Percentiles rank a stretch among this genome's conserved stretches.
These are phyloP conservation scores for Citrullus colocynthis DNA, from an alignment of 306 rosid species.

Conservation along the genomic window DNA sequence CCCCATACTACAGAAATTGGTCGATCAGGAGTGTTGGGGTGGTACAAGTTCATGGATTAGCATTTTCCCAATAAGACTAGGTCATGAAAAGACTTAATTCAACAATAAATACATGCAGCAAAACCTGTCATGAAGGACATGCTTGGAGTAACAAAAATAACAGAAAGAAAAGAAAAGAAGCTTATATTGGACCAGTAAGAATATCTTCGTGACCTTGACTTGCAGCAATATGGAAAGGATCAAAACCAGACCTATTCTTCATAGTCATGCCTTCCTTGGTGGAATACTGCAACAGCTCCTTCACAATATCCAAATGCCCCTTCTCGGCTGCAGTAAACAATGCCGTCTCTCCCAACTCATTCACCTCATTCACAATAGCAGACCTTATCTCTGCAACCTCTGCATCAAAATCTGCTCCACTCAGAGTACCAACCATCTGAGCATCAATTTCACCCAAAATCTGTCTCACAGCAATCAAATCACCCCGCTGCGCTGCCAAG, in stretches of 20 bases:
- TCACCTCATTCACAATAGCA: conserved; percentile 64
- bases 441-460: conserved; percentile 55
- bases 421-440: conserved; percentile 43
- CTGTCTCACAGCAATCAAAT: conserved; percentile 23
- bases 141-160: neutral
- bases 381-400: conserved; percentile 55
- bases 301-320: conserved; percentile 46
- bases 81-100: neutral
- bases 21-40: neutral
- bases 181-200: neutral
- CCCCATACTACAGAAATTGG: neutral
- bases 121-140: neutral
- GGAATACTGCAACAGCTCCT: conserved; percentile 43
- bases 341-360: conserved; percentile 74
- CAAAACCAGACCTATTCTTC: conserved; percentile 59
- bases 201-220: conserved; percentile 72
- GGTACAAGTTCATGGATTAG: neutral
- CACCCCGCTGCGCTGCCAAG: conserved; percentile 64
- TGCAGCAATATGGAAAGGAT: conserved; percentile 68
- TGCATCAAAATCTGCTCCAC: conserved; percentile 54
- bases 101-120: neutral
- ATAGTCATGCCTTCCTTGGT: conserved; percentile 29
- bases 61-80: neutral
- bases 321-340: conserved; percentile 59
- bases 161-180: neutral